Percentiles rank a stretch among this genome's conserved stretches.
Evolutionary conservation across 495 filamentous ascomycete species (phyloP).

Genomic region (Aspergillus sparsus): DNA sequence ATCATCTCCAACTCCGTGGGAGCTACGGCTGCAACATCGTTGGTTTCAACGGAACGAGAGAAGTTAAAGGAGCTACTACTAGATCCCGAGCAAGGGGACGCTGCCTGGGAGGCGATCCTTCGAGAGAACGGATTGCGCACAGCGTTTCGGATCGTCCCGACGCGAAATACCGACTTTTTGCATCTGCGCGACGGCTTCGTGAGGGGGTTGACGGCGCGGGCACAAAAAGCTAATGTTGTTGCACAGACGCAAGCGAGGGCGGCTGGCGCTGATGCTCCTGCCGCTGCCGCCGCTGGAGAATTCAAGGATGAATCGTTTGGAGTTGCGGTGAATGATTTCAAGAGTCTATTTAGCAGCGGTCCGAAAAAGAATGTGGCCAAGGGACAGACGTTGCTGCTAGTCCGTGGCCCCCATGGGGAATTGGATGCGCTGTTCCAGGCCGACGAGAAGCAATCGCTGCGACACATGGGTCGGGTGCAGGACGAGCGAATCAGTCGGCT

Average conservation of each 20-base stretch:
- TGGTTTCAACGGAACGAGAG: slow-evolving; percentile 78
- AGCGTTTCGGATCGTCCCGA: slow-evolving; percentile 77
- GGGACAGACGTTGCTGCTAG: slow-evolving; percentile 70
- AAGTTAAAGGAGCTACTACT: slow-evolving; percentile 65
- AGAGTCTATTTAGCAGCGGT: slow-evolving; percentile 71
- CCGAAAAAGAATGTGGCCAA: slow-evolving; percentile 68
- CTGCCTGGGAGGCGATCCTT: slow-evolving; percentile 72
- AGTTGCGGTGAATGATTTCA: slow-evolving; percentile 69
- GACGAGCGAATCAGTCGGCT: slow-evolving; percentile 80
- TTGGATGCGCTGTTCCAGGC: slow-evolving; percentile 69
- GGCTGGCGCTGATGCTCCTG: neutral
- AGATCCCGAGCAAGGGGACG: slow-evolving; percentile 64
- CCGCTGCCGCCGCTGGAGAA: slow-evolving; percentile 33
- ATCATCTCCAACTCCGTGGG: slow-evolving; percentile 48
- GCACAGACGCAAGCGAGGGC: slow-evolving; percentile 21
- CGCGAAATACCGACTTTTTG: slow-evolving; percentile 84
- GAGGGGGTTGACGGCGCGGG: slow-evolving; percentile 73
- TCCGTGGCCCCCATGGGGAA: slow-evolving; percentile 63
- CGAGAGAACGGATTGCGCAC: slow-evolving; percentile 63
- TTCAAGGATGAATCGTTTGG: slow-evolving; percentile 73
- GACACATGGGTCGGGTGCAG: slow-evolving; percentile 63
- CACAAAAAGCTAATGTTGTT: slow-evolving; percentile 38
- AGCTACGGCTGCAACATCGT: slow-evolving; percentile 69
- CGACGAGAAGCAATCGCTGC: slow-evolving; percentile 40
- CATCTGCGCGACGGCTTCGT: slow-evolving; percentile 92